Evolutionary conservation across 169 alveolate genomes (phyloP), one percentile per base, ranked within the genome.

Genomic region (Cyclospora cayetanensis): DNA sequence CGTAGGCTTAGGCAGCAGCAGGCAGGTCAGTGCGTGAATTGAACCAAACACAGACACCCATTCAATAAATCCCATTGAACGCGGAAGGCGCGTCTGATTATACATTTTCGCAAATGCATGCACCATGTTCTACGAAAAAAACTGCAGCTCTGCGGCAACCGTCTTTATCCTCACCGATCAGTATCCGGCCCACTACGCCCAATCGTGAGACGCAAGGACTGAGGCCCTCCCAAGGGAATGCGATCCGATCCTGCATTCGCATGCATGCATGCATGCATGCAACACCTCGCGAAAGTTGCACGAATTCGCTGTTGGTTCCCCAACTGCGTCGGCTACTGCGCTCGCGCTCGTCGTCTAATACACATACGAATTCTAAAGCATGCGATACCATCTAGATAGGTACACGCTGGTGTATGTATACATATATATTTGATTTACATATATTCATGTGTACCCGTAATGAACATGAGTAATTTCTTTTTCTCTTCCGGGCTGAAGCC

Each of bases 211-310:
- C 90, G 90, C 27, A 97, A 90, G 37, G 93, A 68, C 41, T 96
- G 90, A 25, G 95, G 93, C 35, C 98, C 98, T 15, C 90, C 77
- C 55, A 96, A 92, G 15, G 98, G 98, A 50, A 96, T 95, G 68
- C 97, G 94, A 85, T 96, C 98, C 39, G 97, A 94, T 11, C 98
- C 99, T 42, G 98, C n/a, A n/a, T 22, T 60, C 5, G 11, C 11
- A 12, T 60, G 27, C 11, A 60, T 4, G 27, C 11, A 60, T 12
- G 25, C 27, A 60, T 60, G 34, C 72, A 60, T 11, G 27, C n/a
- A n/a, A n/a, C n/a, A n/a, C n/a, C n/a, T n/a, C n/a, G n/a, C n/a
- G n/a, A n/a, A n/a, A n/a, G n/a, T n/a, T n/a, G n/a, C n/a, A n/a
- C n/a, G n/a, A n/a, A n/a, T n/a, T n/a, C n/a, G n/a, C n/a, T n/a